Base-by-base conservation (phyloP, 257 asterid species). In the Dorcoceras hygrometricum region DNA sequence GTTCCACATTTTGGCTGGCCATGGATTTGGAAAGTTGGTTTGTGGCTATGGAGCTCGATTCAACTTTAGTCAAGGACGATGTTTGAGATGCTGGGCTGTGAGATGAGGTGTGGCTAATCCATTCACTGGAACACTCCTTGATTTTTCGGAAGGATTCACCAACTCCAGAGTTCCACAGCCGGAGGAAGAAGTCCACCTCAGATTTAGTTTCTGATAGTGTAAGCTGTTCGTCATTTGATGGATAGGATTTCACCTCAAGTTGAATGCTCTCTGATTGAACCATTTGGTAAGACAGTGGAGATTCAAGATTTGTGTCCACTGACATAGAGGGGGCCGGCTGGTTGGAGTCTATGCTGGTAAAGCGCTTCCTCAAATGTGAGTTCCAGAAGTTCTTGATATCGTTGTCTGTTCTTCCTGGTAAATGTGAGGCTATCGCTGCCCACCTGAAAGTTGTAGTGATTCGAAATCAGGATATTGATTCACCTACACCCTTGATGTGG, bases 381-480 rank as follows among this genome's bases (percentile, higher is more conserved):
- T 91, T 91, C 95, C 95, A 87, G 79, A 79, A 78, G n/a, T 85
- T 87, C 81, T 91, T 86, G 16, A 87, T 72, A 39, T 85, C 86
- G 28, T 87, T 87, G 65, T 88, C 96, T 23, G 91, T 89, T 80
- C 91, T 77, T 81, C 86, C 95, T 3, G 84, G 78, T 19, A 82
- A 79, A n/a, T 87, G 73, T 51, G 91, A 68, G 31, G 92, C 92
- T 69, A 85, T 91, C 3, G 80, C 72, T 16, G 95, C 86, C 96
- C 95, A 87, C 76, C 96, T 85, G 76, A 2, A 57, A 23, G 24
- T 57, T 46, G 63, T 5, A 23, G 23, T 19, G 55, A 62, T 51
- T 51, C 1, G 29, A 46, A 12, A 28, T 36, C 32, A 48, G 55
- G 36, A 58, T 22, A 18, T 29, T 5, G 8, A 16, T 46, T 46